Base-by-base conservation (phyloP, 2,329 filamentous ascomycete species). In the Phialophora verrucosa region DNA sequence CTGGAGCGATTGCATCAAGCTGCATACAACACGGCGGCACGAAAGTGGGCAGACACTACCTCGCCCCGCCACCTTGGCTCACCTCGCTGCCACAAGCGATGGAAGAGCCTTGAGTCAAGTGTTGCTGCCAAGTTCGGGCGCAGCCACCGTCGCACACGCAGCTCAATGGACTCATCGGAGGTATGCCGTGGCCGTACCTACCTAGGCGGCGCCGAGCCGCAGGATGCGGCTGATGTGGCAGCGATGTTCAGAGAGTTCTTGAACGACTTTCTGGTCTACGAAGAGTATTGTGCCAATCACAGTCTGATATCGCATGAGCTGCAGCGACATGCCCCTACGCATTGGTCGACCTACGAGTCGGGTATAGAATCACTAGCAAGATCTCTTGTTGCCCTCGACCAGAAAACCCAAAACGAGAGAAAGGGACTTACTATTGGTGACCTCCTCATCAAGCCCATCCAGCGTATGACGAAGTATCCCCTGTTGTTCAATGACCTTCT, bases 391-490 rank as follows among this genome's bases (percentile, higher is more conserved):
- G 90, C 93, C 0, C 83, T 87, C n/a, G 89, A 90, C 65, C 87
- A 83, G 65, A 84, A 87, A 60, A 82, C 84, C 35, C 83, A 87
- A 17, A 84, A 87, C 63, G 83, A 85, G 32, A 91, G 86, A 73
- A 96, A 92, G 74, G 90, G 92, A 2, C 81, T 96, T 70, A 93
- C 91, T 1, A 87, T 97, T 70, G 87, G 89, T 57, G 95, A 98
- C 78, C 83, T 98, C 4, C 83, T 98, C 63, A 93, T 97, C 71
- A 98, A 98, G 91, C 95, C 94, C 0, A 93, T 97, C 23, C 94
- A 99, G 78, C 87, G 94, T 63, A 86, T 97, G 25, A 96, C 92
- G 81, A 92, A 91, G 79, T 98, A 98, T 75, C 92, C 92, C 11
- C 82, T 99, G 3, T 82, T 98, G 1, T 93, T 98, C 74, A 85